These are phyloP conservation scores for Vigna reflexopilosa DNA, from an alignment of 306 rosid genomes.

Conservation along the genomic window DNA sequence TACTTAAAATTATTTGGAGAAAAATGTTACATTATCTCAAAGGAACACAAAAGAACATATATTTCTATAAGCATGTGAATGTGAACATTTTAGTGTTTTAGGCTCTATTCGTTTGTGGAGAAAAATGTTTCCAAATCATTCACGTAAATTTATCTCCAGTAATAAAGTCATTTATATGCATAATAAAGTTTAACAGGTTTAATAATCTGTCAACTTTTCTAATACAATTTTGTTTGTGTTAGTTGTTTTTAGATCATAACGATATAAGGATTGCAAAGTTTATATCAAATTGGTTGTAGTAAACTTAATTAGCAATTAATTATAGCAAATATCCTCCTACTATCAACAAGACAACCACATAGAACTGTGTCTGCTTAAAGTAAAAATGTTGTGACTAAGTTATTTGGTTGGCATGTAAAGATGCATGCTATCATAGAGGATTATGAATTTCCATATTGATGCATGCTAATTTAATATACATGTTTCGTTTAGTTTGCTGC, in stretches of 20 bases:
- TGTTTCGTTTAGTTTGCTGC: not conserved
- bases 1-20: slow-evolving; percentile 6
- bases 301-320: not conserved
- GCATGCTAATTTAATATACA: slow-evolving; percentile 7
- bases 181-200: no score
- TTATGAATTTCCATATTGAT: slow-evolving; percentile 30
- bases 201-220: no score
- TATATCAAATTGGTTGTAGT: not conserved
- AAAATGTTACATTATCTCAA: not conserved
- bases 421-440: not conserved
- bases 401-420: not conserved
- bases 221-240: no score
- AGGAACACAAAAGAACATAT: slow-evolving; percentile 19
- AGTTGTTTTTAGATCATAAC: no score
- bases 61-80: not conserved
- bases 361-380: not conserved
- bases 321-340: not conserved
- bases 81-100: no score
- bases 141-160: no score
- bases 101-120: not conserved
- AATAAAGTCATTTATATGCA: not conserved
- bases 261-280: not conserved
- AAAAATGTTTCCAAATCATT: not conserved
- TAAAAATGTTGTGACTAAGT: not conserved
- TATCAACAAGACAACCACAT: not conserved